A percentile compares a stretch with the other conserved stretches of the same genome.
phyloP scores from a whole-genome alignment of 495 filamentous ascomycete species.

The Melanomma pulvis-pyrius region DNA sequence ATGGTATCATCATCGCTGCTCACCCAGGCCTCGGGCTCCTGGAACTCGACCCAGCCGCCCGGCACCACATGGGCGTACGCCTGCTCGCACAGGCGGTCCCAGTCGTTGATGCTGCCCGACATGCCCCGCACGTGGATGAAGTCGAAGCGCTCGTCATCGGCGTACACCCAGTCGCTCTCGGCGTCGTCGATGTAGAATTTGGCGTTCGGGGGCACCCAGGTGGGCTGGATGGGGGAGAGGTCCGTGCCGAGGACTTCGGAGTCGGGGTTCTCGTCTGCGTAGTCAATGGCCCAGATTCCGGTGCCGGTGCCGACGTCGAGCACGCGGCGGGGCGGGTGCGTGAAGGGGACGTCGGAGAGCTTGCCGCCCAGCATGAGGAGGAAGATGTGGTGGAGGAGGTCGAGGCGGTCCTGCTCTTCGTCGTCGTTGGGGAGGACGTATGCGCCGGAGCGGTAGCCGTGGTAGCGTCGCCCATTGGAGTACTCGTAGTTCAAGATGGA shows the following conservation, averaged over 20 bases:
- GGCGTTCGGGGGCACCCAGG: conserved; percentile 40
- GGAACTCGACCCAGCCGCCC: conserved; percentile 42
- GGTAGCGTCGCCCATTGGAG: conserved; percentile 37
- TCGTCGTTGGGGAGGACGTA: conserved; percentile 30
- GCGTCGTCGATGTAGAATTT: conserved; percentile 43
- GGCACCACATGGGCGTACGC: conserved; percentile 29
- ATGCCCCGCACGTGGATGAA: conserved; percentile 40
- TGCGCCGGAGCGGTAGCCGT: conserved; percentile 33
- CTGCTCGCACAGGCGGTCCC: conserved; percentile 32
- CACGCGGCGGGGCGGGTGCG: conserved; percentile 15
- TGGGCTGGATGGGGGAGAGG: conserved; percentile 42
- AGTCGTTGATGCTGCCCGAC: conserved; percentile 34
- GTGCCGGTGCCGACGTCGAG: conserved; percentile 38
- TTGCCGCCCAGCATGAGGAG: conserved; percentile 23
- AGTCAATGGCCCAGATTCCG: conserved; percentile 33
- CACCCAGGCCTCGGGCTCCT: conserved; percentile 34
- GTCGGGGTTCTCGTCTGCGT: conserved; percentile 28
- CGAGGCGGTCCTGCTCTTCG: conserved; percentile 29
- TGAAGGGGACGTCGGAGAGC: conserved; percentile 32
- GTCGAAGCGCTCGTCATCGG: conserved; percentile 36
- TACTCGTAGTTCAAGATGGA: conserved; percentile 35
- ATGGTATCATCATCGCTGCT: conserved; percentile 37
- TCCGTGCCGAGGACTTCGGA: conserved; percentile 40
- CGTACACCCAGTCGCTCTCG: conserved; percentile 39
- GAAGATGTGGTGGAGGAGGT: conserved; percentile 34